These are phyloP conservation scores for Alternaria sp. DNA, from an alignment of 2,329 filamentous ascomycete genomes.

Conservation along the genomic window DNA sequence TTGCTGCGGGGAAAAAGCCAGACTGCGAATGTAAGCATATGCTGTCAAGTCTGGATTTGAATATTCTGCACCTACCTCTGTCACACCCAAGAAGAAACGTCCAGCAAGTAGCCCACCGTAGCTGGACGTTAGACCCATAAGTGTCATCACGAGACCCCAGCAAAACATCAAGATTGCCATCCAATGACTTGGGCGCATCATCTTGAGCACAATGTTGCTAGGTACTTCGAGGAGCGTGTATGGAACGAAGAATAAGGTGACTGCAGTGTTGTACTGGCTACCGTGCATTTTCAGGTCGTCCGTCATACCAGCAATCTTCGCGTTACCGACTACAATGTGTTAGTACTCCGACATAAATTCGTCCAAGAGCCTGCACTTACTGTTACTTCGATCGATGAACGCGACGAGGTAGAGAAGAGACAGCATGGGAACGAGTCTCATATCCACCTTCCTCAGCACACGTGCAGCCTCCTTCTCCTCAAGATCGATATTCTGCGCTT, in stretches of 20 bases:
- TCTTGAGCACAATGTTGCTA: conserved; percentile 53
- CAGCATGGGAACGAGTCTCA: conserved; percentile 41
- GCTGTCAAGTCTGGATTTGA: neutral
- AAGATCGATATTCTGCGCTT: conserved; percentile 34
- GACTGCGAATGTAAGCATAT: conserved; percentile 46
- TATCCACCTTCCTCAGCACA: conserved; percentile 48
- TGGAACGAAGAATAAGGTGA: conserved; percentile 53
- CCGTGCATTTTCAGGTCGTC: conserved; percentile 49
- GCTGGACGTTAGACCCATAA: conserved; percentile 57
- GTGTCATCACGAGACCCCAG: conserved; percentile 53
- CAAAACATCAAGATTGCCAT: conserved; percentile 50
- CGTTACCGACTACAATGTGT: conserved; percentile 48
- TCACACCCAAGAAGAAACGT: conserved; percentile 54
- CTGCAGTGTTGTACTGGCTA: conserved; percentile 51
- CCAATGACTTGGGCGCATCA: conserved; percentile 53
- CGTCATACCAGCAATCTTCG: conserved; percentile 53
- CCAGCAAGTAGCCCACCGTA: conserved; percentile 59
- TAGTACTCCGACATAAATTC: neutral
- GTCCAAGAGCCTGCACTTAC: conserved; percentile 13
- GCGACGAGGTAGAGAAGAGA: conserved; percentile 47
- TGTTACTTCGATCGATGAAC: conserved; percentile 47
- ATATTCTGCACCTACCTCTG: conserved; percentile 40
- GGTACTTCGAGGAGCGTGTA: conserved; percentile 51
- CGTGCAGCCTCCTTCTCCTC: conserved; percentile 38
- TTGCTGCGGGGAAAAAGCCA: conserved; percentile 71